Percentiles rank a stretch among this genome's conserved stretches.
Evolutionary conservation across 2,329 filamentous ascomycete species (phyloP).

Genomic region (Sphaerulina populicola): DNA sequence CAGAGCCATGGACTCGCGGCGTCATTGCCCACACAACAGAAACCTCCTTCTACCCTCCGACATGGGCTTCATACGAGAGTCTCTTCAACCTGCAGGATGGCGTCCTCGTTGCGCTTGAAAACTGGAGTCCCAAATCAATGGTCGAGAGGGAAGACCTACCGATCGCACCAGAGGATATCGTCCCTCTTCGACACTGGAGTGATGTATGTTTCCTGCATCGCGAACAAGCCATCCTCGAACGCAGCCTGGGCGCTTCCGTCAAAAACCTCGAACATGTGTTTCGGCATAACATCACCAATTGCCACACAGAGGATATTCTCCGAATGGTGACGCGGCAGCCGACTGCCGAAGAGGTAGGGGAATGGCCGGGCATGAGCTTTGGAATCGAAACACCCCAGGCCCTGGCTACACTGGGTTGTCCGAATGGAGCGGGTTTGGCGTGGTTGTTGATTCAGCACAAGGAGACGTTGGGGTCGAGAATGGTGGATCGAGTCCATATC

Average conservation of each 20-base stretch:
- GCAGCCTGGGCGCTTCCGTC: neutral
- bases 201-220: neutral
- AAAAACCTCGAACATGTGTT: neutral
- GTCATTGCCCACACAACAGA: neutral
- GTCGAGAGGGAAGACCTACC: neutral
- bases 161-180: neutral
- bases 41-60: neutral
- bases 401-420: neutral
- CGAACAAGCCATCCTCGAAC: neutral
- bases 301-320: neutral
- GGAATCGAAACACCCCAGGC: neutral
- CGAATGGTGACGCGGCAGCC: neutral
- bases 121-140: neutral
- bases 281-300: neutral
- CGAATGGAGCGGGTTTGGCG: slow-evolving; percentile 1
- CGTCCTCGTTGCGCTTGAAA: neutral
- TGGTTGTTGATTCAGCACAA: slow-evolving; percentile 7
- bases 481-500: slow-evolving; percentile 4
- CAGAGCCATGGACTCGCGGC: neutral
- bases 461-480: neutral
- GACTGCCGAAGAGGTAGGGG: neutral
- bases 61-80: neutral
- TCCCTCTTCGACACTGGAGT: neutral
- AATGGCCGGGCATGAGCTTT: slow-evolving; percentile 3
- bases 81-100: neutral